Base-by-base conservation (phyloP, 2,329 filamentous ascomycete genomes). In the Ascosphaera apis region DNA sequence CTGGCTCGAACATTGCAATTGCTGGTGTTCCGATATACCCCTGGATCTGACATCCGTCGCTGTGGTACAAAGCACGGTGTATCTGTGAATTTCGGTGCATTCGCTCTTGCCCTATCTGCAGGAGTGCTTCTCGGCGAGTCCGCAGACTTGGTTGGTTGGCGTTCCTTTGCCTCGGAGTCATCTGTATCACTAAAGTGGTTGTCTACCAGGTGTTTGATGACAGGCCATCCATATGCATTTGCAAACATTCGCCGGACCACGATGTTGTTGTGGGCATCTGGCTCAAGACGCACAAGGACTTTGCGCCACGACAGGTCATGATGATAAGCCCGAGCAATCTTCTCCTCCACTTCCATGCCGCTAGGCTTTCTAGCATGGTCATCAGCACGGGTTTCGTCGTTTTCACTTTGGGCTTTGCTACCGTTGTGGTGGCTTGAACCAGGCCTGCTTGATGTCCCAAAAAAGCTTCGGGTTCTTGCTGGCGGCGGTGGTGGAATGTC, bases 241-340 rank as follows among this genome's bases (percentile, higher is more conserved):
- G 83, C 76, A 53, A 98, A 98, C 75, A 83, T 91, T 38, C 88
- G 76, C 12, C 88, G 76, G 16, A 98, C 88, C 40, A 95, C 77
- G 44, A 98, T 91, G 54, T 98, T 98, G 56, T 98, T 98, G 59
- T 98, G 88, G 0, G 88, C 88, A 55, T 98, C 88, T 0, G 88
- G 88, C 51, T 98, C 86, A 2, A 98, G 65, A 37, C 88, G 78
- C 11, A 98, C 88, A 3, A 98, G 69, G 1, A 98, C 88, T 52
- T 98, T 98, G 33, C 88, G 78, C 88, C 88, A 98, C 1, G 81
- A 80, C 15, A 98, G 58, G 42, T 82, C 82, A 9, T 74, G 72
- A 53, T 98, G 88, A 56, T 98, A 98, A 11, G 83, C 88, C 33
- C 88, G 71, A 1, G 88, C 88, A 44, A 98, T 98, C 57, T 93